Evolutionary conservation across 345 rosid species (phyloP).

Genomic region (Hibiscus syriacus): DNA sequence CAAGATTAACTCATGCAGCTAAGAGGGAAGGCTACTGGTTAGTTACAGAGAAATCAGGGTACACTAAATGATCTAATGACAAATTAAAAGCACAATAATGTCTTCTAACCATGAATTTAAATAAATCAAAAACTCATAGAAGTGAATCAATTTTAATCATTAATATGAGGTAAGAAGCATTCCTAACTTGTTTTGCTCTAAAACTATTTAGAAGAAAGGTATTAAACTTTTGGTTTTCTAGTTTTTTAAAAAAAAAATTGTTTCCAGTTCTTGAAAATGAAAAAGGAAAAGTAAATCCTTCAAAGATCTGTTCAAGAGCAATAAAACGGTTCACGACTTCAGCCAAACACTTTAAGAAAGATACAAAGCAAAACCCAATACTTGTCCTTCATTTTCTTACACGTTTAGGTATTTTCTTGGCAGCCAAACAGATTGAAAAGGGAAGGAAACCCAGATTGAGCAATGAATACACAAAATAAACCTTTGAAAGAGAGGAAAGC

Average conservation of each 20-base stretch:
- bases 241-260: not conserved
- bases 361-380: not conserved
- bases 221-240: not conserved
- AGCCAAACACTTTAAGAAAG: not conserved
- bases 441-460: not conserved
- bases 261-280: not conserved
- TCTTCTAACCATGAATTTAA: not conserved
- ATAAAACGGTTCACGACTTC: not conserved
- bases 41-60: not conserved
- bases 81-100: not conserved
- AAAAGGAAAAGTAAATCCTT: not conserved
- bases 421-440: not conserved
- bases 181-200: not conserved
- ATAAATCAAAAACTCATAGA: not conserved
- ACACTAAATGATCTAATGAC: not conserved
- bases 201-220: not conserved
- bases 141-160: not conserved
- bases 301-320: not conserved
- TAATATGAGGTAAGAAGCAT: not conserved
- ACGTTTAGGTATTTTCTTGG: not conserved
- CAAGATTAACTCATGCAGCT: slow-evolving; percentile 5
- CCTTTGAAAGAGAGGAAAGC: slow-evolving; percentile 39
- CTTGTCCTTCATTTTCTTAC: slow-evolving; percentile 2
- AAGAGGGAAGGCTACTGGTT: not conserved
- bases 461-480: slow-evolving; percentile 20